A percentile compares a stretch with the other conserved stretches of the same genome.
Evolutionary conservation across 495 filamentous ascomycete genomes (phyloP).

Genomic region (Talaromyces ruber): DNA sequence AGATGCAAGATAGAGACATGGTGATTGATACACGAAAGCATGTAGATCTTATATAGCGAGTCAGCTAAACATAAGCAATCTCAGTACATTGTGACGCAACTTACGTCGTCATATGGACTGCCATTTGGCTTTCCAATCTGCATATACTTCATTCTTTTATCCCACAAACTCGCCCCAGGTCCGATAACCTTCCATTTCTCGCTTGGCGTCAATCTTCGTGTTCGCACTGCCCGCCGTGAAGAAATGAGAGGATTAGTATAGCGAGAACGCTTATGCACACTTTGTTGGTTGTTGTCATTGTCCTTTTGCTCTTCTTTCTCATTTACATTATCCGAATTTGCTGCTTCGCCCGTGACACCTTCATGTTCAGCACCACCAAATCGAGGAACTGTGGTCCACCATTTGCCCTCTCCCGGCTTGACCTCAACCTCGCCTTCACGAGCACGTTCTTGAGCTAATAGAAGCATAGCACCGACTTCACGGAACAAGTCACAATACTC

Average conservation of each 20-base stretch:
- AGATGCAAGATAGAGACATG: constrained; percentile 70
- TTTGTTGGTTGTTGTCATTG: constrained; percentile 15
- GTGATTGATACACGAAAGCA: constrained; percentile 75
- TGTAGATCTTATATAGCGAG: constrained; percentile 74
- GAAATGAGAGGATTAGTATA: constrained; percentile 28
- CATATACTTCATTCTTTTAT: constrained; percentile 63
- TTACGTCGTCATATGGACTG: constrained; percentile 48
- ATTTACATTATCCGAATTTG: constrained; percentile 17
- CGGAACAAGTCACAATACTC: constrained; percentile 61
- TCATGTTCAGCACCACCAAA: constrained; percentile 71
- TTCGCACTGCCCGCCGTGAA: constrained; percentile 20
- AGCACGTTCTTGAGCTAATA: constrained; percentile 75
- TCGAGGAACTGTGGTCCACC: constrained; percentile 68
- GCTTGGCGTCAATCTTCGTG: constrained; percentile 25
- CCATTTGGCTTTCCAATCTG: constrained; percentile 56
- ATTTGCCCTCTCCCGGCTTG: constrained; percentile 62
- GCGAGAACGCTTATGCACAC: constrained; percentile 29
- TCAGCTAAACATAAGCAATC: too few species aligned
- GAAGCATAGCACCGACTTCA: constrained; percentile 64
- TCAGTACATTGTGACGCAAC: too few species aligned
- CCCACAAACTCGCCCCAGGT: constrained; percentile 62
- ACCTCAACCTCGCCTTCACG: constrained; percentile 60
- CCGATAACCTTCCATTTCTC: constrained; percentile 46
- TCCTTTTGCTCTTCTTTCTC: constrained; percentile 7
- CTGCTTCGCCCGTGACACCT: constrained; percentile 46